Evolutionary conservation across 139 green algal genomes (phyloP).

Genomic region (Pedinophyceae sp.): DNA sequence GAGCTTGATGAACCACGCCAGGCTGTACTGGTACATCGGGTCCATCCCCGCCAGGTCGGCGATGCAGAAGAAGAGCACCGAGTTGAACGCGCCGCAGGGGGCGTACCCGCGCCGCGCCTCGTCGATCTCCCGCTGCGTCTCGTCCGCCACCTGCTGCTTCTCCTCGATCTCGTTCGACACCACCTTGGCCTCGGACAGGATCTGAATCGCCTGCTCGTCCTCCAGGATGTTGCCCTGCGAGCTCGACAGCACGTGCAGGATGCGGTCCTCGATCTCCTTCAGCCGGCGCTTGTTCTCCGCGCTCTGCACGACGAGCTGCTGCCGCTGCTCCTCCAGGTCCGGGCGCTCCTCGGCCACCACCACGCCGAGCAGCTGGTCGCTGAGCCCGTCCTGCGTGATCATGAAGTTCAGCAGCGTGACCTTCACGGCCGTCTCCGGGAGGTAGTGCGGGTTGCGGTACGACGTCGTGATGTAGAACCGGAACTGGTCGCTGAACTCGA

Average conservation of each 20-base stretch:
- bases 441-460: conserved; percentile 27
- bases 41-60: conserved; percentile 32
- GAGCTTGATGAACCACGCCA: conserved; percentile 37
- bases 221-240: conserved; percentile 27
- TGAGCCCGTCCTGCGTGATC: conserved; percentile 21
- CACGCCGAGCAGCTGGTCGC: conserved; percentile 24
- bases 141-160: conserved; percentile 24
- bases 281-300: conserved; percentile 24
- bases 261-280: conserved; percentile 28
- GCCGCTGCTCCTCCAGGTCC: conserved; percentile 19
- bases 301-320: conserved; percentile 18
- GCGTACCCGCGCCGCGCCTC: conserved; percentile 32
- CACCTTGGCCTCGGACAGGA: conserved; percentile 24
- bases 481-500: conserved; percentile 22
- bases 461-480: conserved; percentile 38
- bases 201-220: conserved; percentile 18
- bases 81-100: conserved; percentile 30
- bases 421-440: conserved; percentile 25
- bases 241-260: conserved; percentile 19
- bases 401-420: conserved; percentile 34
- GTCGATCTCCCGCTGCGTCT: conserved; percentile 43
- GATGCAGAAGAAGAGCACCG: conserved; percentile 52
- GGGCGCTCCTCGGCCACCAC: conserved; percentile 24
- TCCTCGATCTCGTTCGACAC: conserved; percentile 9
- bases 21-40: conserved; percentile 38